phyloP scores from a whole-genome alignment of 176 grass and related monocot genomes.

The Cenchrus purpureus region DNA sequence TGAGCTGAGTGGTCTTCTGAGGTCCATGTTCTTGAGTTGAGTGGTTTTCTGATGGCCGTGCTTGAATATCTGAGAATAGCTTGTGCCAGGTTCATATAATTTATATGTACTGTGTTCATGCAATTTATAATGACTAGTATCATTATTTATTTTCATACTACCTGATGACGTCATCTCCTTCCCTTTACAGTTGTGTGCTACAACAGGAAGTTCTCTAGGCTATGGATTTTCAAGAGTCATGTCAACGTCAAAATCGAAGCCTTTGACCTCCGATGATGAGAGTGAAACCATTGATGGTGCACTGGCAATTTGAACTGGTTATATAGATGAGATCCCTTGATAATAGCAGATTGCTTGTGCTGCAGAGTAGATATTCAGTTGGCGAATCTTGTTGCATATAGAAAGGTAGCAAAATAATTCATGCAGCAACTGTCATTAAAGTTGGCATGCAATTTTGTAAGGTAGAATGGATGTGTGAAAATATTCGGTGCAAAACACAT shows the following conservation, averaged over 20 bases:
- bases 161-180: background rate
- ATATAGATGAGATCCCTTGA: background rate
- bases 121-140: background rate
- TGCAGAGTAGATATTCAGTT: constrained; percentile 47
- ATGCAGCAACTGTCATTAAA: background rate
- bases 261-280: constrained; percentile 63
- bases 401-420: constrained; percentile 42
- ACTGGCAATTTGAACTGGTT: constrained; percentile 55
- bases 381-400: constrained; percentile 43
- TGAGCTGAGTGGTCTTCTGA: too few species aligned
- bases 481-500: too few species aligned
- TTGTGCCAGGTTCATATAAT: background rate
- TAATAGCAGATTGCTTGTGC: constrained; percentile 23
- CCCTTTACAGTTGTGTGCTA: constrained; percentile 65
- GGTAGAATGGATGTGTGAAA: background rate
- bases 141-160: background rate
- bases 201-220: constrained; percentile 77
- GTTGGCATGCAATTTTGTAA: constrained; percentile 35
- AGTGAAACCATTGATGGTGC: constrained; percentile 68
- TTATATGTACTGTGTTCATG: background rate
- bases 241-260: constrained; percentile 58
- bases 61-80: background rate
- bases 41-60: background rate
- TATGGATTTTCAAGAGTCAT: constrained; percentile 82
- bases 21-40: background rate